Percentiles rank a stretch among this genome's conserved stretches.
phyloP scores from a whole-genome alignment of 371 early-diverging fungal species.

The Capniomyces stellatus region DNA sequence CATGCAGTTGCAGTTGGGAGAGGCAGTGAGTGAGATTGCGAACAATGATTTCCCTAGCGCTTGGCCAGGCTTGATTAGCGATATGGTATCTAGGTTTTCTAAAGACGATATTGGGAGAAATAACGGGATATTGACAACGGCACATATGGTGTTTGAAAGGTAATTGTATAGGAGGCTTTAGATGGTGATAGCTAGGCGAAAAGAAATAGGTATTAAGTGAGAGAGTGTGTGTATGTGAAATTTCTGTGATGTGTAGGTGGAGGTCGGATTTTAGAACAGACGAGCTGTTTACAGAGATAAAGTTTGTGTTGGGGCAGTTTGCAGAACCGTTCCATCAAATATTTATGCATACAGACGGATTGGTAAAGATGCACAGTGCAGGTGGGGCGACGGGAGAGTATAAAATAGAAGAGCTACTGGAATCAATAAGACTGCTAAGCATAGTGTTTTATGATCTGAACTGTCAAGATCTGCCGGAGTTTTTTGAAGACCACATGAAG shows the following conservation, averaged over 20 bases:
- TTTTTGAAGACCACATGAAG: constrained; percentile 78
- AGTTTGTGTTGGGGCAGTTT: constrained; percentile 71
- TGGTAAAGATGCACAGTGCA: constrained; percentile 43
- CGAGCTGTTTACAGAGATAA: constrained; percentile 67
- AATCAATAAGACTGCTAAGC: constrained; percentile 51
- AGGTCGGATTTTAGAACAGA: constrained; percentile 64
- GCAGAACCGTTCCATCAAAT: constrained; percentile 60
- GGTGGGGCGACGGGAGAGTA: constrained; percentile 4
- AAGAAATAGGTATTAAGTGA: too few relatives aligned
- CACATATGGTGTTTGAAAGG: constrained; percentile 82
- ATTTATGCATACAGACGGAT: constrained; percentile 57
- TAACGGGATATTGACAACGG: constrained; percentile 79
- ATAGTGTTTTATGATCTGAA: constrained; percentile 83
- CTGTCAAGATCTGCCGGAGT: constrained; percentile 89
- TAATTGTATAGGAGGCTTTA: too few relatives aligned
- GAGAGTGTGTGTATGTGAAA: too few relatives aligned
- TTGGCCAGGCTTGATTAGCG: constrained; percentile 72
- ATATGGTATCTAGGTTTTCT: constrained; percentile 56
- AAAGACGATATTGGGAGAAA: constrained; percentile 60
- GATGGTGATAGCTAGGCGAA: too few relatives aligned
- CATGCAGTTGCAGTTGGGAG: constrained; percentile 78
- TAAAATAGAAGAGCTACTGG: constrained; percentile 40
- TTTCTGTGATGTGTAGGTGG: constrained; percentile 53
- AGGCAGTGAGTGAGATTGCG: constrained; percentile 80
- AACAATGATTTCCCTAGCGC: constrained; percentile 74